phyloP scores from a whole-genome alignment of 2,329 filamentous ascomycete genomes.

The Coniochaeta sp. region DNA sequence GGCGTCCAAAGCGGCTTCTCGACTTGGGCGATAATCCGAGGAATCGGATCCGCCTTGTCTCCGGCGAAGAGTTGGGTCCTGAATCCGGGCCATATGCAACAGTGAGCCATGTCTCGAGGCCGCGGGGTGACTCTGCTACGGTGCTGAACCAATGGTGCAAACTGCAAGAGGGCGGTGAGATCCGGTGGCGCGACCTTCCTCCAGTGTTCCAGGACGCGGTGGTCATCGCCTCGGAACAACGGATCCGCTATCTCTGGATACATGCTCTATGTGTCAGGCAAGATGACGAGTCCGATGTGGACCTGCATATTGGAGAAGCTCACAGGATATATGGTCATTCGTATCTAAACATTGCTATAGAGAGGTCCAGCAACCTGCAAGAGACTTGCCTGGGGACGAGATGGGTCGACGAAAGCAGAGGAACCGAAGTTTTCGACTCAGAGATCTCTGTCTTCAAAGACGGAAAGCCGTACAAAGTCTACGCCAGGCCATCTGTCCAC shows the following conservation, averaged over 20 bases:
- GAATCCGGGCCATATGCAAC: neutral
- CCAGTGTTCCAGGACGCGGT: slow-evolving; percentile 5
- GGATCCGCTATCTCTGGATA: slow-evolving; percentile 8
- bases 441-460: slow-evolving; percentile 3
- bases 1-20: neutral
- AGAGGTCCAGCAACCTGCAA: neutral
- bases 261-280: slow-evolving; percentile 9
- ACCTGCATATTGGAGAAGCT: neutral
- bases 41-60: slow-evolving; percentile 1
- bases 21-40: neutral
- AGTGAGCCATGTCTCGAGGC: neutral
- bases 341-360: slow-evolving; percentile 1
- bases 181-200: neutral
- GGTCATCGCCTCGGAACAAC: slow-evolving; percentile 2
- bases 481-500: neutral
- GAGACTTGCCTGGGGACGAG: neutral
- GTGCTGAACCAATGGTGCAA: neutral
- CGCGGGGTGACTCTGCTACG: neutral
- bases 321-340: slow-evolving; percentile 3
- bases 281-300: slow-evolving; percentile 10
- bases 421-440: neutral
- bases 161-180: neutral
- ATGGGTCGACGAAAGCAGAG: neutral
- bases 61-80: neutral
- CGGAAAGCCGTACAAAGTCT: neutral